Evolutionary conservation across 164 flowering plant species (phyloP), one percentile per base, ranked within the genome.

Genomic region (Vitis labrusca): DNA sequence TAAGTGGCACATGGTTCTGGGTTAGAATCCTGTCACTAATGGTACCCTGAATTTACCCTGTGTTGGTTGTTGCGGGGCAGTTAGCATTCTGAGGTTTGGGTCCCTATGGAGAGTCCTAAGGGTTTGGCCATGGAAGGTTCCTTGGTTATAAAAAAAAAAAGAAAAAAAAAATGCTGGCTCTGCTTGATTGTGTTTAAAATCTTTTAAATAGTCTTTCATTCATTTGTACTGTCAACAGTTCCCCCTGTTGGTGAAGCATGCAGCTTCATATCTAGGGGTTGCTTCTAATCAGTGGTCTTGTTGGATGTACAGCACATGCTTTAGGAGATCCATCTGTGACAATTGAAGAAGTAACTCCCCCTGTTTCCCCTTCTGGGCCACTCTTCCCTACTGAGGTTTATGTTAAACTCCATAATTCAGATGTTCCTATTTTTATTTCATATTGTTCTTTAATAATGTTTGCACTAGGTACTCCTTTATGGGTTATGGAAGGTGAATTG

Each of bases 311-410:
- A 94, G 99, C 97, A 44, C 81, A 81, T 79, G 99, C 95, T 59
- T 74, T 91, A 65, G 95, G 97, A 11, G 94, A 92, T 79, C 91
- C 99, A 44, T 81, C 90, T 14, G 82, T 88, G 71, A 91, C 97
- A 70, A 55, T 94, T 81, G 92, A 92, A 79, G 80, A 91, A 86
- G 97, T 88, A 56, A 88, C 97, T 47, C 99, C 97, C 52, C 73
- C 88, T 53, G 83, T 88, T 78, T 73, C 77, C 14, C 82, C 95
- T 74, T 81, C 95, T 49, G 97, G 89, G 51, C 12, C 82, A 23
- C 90, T 94, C 64, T 92, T 88, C 73, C 94, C 97, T 72, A 72
- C 83, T 53, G 97, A 92, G 97, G 97, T 92, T 73, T 29, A 55
- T 72, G 63, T 72, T 57, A 13, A 49, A 29, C 62, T 23, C 5